These are phyloP conservation scores for Monilinia fructigena DNA, from an alignment of 2,329 filamentous ascomycete species.

Conservation along the genomic window DNA sequence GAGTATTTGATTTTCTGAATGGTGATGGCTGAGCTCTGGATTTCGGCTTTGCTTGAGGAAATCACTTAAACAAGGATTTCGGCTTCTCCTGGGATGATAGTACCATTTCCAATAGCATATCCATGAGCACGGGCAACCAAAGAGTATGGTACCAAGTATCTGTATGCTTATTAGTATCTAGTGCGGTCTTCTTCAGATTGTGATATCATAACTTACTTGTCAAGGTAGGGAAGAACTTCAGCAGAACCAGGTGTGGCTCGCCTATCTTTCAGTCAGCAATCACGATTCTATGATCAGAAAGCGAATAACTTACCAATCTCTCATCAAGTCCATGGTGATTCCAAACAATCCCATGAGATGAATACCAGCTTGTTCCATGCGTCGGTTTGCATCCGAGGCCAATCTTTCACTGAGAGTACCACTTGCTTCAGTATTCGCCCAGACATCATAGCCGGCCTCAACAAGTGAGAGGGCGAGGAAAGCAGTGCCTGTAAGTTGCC, in stretches of 20 bases:
- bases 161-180: constrained; percentile 26
- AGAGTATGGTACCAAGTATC: constrained; percentile 63
- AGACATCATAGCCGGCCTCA: constrained; percentile 70
- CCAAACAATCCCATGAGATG: constrained; percentile 44
- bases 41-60: neutral
- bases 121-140: constrained; percentile 61
- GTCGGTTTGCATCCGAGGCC: constrained; percentile 62
- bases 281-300: neutral
- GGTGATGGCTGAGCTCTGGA: neutral
- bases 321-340: constrained; percentile 38
- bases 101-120: constrained; percentile 59
- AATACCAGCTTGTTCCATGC: constrained; percentile 66
- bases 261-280: constrained; percentile 20
- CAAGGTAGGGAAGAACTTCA: constrained; percentile 62
- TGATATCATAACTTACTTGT: constrained; percentile 43
- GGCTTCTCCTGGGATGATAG: constrained; percentile 55
- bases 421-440: constrained; percentile 68
- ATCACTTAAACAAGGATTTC: constrained; percentile 1
- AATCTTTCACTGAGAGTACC: constrained; percentile 63
- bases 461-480: constrained; percentile 72
- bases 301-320: constrained; percentile 31
- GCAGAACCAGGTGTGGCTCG: constrained; percentile 47
- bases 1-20: neutral
- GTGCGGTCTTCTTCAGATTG: neutral
- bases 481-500: constrained; percentile 51